Evolutionary conservation across 768 basidiomycete species (phyloP), one percentile per base, ranked within the genome.

Genomic region (Gyrodon lividus): DNA sequence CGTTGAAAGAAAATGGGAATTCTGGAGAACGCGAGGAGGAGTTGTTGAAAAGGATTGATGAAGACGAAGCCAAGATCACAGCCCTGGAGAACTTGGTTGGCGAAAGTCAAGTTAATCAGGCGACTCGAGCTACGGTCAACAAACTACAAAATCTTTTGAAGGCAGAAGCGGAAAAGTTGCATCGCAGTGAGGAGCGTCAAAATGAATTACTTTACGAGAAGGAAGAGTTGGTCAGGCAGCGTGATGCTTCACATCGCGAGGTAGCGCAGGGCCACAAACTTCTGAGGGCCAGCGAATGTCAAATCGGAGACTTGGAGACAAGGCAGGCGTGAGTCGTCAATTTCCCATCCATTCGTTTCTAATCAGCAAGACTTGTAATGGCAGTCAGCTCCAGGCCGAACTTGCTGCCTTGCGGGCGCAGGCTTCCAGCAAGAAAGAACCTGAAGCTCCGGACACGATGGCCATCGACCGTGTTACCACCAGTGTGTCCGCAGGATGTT

Each of bases 11-110:
- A 7, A 61, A 68, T 20, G 79, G 71, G 2, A 61, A 65, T 43
- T 67, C 74, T 23, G 72, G 67, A 19, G 71, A 72, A 52, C 72
- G 87, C 45, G 88, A 89, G 62, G 76, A 77, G 22, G 82, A 82
- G 48, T 60, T 89, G 24, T 54, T 84, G 63, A 74, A 77, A 65
- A 74, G 88, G 56, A 81, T 90, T 24, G 86, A 89, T 39, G 85
- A 87, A 59, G 86, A 89, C 55, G 83, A 83, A 43, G 81, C 79
- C 5, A 86, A 82, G 66, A 83, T 88, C 31, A 67, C 70, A 3
- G 76, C 80, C 3, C 61, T 89, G 50, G 82, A 87, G 61, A 67
- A 64, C 40, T 66, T 80, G 65, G 61, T 80, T 3, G 64, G 70
- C 20, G 75, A 75, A 26, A 62, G 71, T n/a, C 68, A 74, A 20